Percentiles rank a stretch among this genome's conserved stretches.
phyloP scores from a whole-genome alignment of 2,329 filamentous ascomycete genomes.

The Pezicula carpinea region DNA sequence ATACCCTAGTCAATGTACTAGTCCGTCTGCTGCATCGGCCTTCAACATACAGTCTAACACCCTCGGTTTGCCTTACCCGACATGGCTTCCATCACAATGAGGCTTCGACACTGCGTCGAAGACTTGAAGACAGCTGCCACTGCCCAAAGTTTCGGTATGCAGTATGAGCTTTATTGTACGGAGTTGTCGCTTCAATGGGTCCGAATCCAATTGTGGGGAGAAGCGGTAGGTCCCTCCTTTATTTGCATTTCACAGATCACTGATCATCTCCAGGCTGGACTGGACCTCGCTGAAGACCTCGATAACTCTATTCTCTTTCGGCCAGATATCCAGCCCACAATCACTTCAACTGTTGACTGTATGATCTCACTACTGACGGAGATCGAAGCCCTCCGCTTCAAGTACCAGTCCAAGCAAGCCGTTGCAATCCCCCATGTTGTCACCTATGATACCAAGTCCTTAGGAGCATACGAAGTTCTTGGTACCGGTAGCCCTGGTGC shows the following conservation, averaged over 20 bases:
- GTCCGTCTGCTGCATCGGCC: background rate
- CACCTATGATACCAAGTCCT: constrained; percentile 1
- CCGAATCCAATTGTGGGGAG: constrained; percentile 18
- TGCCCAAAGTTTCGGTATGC: constrained; percentile 15
- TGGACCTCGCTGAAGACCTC: constrained; percentile 9
- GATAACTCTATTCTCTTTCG: constrained; percentile 9
- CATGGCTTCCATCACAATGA: constrained; percentile 11
- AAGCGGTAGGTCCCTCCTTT: constrained; percentile 12
- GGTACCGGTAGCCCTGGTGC: background rate
- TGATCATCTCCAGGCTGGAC: constrained; percentile 11
- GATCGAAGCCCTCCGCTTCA: constrained; percentile 16
- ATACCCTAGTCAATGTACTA: background rate
- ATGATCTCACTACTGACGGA: constrained; percentile 16
- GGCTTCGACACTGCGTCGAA: constrained; percentile 10
- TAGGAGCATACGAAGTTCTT: constrained; percentile 1
- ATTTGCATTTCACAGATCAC: background rate
- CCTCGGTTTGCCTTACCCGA: background rate
- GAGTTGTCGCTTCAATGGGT: constrained; percentile 19
- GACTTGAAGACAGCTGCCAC: constrained; percentile 14
- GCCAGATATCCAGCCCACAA: constrained; percentile 13
- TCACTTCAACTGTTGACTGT: constrained; percentile 14
- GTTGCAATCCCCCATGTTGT: background rate
- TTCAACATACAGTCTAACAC: background rate
- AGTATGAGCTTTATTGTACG: constrained; percentile 19
- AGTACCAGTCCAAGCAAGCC: constrained; percentile 13